Conservation (phyloP, 371 early-diverging fungal genomes). For the Apophysomyces variabilis region DNA sequence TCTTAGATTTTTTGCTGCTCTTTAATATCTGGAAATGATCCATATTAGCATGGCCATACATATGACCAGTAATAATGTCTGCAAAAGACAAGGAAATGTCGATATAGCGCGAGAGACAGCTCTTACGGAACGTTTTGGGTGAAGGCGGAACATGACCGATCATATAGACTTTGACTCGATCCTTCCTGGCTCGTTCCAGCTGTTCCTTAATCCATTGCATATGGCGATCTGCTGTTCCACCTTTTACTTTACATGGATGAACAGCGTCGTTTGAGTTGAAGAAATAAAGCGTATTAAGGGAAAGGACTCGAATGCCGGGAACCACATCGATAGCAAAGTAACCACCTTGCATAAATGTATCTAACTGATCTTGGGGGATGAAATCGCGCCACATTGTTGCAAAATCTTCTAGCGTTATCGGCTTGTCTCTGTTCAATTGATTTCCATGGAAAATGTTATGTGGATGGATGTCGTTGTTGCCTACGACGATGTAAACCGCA, state of each 20-base stretch:
- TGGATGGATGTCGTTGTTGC: conserved; percentile 83
- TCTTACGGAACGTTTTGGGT: conserved; percentile 18
- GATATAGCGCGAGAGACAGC: conserved; percentile 62
- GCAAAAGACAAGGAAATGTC: conserved; percentile 58
- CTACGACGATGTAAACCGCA: conserved; percentile 23
- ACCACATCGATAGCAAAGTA: conserved; percentile 69
- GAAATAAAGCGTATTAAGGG: conserved; percentile 75
- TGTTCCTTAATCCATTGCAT: conserved; percentile 72
- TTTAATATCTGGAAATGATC: conserved; percentile 59
- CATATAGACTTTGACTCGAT: conserved; percentile 42
- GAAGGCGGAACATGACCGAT: conserved; percentile 82
- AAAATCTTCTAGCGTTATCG: not conserved
- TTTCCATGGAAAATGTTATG: conserved; percentile 65
- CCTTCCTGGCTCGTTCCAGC: conserved; percentile 49
- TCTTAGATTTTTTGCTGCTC: not conserved
- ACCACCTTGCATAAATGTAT: conserved; percentile 66
- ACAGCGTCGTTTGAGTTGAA: conserved; percentile 68
- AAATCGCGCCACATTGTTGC: conserved; percentile 54
- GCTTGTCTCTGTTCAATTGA: conserved; percentile 40
- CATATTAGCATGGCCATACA: conserved; percentile 80
- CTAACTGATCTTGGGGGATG: conserved; percentile 60
- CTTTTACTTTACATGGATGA: conserved; percentile 57
- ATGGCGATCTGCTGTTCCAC: conserved; percentile 67
- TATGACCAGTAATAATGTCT: conserved; percentile 67
- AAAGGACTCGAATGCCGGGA: conserved; percentile 50